Evolutionary conservation across 2,329 filamentous ascomycete genomes (phyloP).

Genomic region (Neopestalotiopsis clavispora): DNA sequence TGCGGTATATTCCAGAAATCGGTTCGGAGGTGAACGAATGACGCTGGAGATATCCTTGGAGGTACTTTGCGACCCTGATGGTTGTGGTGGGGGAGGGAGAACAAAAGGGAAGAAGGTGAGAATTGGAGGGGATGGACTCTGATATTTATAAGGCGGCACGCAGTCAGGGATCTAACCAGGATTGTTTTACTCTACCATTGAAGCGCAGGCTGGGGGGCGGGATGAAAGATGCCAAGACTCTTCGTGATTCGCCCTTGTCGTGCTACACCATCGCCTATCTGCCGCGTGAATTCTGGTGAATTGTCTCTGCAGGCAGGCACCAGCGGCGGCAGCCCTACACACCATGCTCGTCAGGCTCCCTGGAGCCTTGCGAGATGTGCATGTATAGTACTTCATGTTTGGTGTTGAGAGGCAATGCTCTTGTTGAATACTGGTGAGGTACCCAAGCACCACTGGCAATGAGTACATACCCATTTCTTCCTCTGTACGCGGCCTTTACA

Average conservation of each 20-base stretch:
- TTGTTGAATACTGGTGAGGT: too few relatives aligned
- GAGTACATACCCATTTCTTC: too few relatives aligned
- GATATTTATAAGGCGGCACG: slow-evolving; percentile 39
- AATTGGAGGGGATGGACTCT: slow-evolving; percentile 36
- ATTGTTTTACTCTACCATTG: not conserved
- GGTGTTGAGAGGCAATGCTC: too few relatives aligned
- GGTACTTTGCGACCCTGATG: slow-evolving; percentile 64
- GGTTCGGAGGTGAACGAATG: slow-evolving; percentile 47
- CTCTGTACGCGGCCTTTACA: too few relatives aligned
- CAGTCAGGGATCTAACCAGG: slow-evolving; percentile 5
- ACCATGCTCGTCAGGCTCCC: not conserved
- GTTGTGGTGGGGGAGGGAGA: slow-evolving; percentile 59
- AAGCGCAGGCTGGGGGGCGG: not conserved
- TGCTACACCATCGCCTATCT: slow-evolving; percentile 1
- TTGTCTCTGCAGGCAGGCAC: slow-evolving; percentile 5
- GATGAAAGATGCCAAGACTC: not conserved
- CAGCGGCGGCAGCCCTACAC: not conserved
- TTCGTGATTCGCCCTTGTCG: slow-evolving; percentile 1
- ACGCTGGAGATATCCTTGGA: slow-evolving; percentile 55
- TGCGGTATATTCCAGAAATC: slow-evolving; percentile 44
- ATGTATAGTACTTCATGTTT: not conserved
- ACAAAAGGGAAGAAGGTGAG: slow-evolving; percentile 46
- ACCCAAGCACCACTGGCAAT: too few relatives aligned
- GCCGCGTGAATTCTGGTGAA: slow-evolving; percentile 6
- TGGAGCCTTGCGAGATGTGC: not conserved